Percentiles rank a stretch among this genome's conserved stretches.
phyloP scores from a whole-genome alignment of 257 asterid species.

The Solanum virginianum region DNA sequence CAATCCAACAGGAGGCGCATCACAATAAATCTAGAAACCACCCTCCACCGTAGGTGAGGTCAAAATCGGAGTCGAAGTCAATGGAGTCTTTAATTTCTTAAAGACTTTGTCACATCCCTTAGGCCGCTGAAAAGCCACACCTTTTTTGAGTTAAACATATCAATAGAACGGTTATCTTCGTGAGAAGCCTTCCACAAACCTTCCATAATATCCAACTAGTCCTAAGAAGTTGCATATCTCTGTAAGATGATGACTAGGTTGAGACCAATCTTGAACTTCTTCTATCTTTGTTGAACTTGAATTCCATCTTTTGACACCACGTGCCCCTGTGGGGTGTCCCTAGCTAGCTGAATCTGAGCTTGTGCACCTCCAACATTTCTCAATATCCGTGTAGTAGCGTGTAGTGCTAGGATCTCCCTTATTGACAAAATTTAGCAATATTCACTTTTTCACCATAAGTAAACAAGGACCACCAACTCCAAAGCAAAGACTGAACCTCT shows the following conservation, averaged over 20 bases:
- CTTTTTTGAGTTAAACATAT: not conserved
- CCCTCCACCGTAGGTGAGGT: not conserved
- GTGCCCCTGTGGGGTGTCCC: not conserved
- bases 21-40: not conserved
- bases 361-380: not conserved
- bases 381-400: not conserved
- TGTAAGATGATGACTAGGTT: not conserved
- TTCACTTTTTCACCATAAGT: not conserved
- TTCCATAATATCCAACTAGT: not conserved
- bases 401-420: not conserved
- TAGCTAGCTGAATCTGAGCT: not conserved
- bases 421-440: not conserved
- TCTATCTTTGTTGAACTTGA: not conserved
- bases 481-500: not conserved
- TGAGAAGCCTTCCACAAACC: not conserved
- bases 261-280: not conserved
- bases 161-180: not conserved
- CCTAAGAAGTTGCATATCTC: not conserved
- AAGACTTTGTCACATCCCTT: not conserved
- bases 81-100: not conserved
- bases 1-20: not conserved
- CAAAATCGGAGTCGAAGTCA: not conserved
- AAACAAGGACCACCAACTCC: not conserved
- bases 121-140: not conserved
- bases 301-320: not conserved